phyloP scores from a whole-genome alignment of 2,329 filamentous ascomycete species.

The Scytalidium sp. region DNA sequence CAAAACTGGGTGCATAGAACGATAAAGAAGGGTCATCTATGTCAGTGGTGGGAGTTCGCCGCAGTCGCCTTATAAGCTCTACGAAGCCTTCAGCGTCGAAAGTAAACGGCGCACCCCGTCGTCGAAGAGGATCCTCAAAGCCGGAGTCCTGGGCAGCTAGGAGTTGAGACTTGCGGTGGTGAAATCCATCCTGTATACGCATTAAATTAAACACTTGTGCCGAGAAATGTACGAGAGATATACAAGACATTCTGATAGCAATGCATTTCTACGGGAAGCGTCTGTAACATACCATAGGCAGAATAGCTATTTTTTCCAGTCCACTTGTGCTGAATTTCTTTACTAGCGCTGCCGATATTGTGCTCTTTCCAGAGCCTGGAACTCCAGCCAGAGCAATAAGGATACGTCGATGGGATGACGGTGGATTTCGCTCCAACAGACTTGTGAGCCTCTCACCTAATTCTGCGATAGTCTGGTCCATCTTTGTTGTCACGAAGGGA shows the following conservation, averaged over 20 bases:
- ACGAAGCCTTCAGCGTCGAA: slow-evolving; percentile 26
- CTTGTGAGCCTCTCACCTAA: slow-evolving; percentile 3
- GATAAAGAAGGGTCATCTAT: neutral
- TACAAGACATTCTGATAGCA: too few relatives aligned
- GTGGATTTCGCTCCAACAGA: slow-evolving; percentile 1
- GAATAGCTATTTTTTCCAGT: slow-evolving; percentile 16
- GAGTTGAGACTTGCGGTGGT: slow-evolving; percentile 22
- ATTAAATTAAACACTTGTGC: neutral
- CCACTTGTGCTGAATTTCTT: slow-evolving; percentile 10
- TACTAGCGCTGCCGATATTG: slow-evolving; percentile 21
- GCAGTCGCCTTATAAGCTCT: slow-evolving; percentile 12
- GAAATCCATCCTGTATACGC: slow-evolving; percentile 27
- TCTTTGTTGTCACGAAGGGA: neutral
- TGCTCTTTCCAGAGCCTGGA: slow-evolving; percentile 28
- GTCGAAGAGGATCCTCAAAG: slow-evolving; percentile 17
- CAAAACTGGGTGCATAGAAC: slow-evolving; percentile 40
- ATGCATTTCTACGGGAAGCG: too few relatives aligned
- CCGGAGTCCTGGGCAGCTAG: slow-evolving; percentile 17
- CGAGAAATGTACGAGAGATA: too few relatives aligned
- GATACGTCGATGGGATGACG: slow-evolving; percentile 9
- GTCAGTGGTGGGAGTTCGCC: slow-evolving; percentile 19
- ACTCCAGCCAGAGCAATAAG: slow-evolving; percentile 27
- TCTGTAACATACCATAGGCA: slow-evolving; percentile 24
- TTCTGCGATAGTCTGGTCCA: slow-evolving; percentile 3
- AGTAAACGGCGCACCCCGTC: slow-evolving; percentile 30